Percentiles rank a stretch among this genome's conserved stretches.
phyloP scores from a whole-genome alignment of 768 basidiomycete species.

The Suillus bovinus region DNA sequence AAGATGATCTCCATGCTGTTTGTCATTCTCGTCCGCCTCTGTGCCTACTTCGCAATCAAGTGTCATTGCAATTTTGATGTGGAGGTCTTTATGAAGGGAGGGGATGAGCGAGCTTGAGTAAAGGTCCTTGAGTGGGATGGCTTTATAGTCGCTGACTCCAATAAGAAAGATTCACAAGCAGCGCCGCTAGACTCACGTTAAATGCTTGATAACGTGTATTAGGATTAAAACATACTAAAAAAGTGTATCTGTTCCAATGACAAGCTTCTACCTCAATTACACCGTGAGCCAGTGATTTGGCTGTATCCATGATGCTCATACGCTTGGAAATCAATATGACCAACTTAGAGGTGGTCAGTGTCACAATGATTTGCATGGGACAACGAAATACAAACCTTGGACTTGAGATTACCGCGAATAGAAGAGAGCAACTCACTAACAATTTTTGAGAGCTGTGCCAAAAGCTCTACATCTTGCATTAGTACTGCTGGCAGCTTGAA shows the following conservation, averaged over 20 bases:
- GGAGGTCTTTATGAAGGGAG: neutral
- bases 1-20: no score
- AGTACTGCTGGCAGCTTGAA: conserved; percentile 4
- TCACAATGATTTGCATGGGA: neutral
- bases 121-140: neutral
- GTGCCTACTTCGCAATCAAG: no score
- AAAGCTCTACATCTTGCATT: conserved; percentile 1
- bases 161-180: neutral
- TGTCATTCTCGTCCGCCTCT: no score
- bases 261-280: conserved; percentile 9
- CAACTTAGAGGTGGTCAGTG: neutral
- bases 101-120: neutral
- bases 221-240: conserved; percentile 5
- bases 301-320: conserved; percentile 6
- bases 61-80: neutral
- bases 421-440: conserved; percentile 1
- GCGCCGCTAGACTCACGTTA: neutral
- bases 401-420: conserved; percentile 6
- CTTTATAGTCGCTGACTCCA: neutral
- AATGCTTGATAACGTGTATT: neutral
- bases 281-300: neutral
- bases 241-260: conserved; percentile 10
- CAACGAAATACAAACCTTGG: neutral
- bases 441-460: conserved; percentile 2
- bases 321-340: neutral